Base-by-base conservation (phyloP, 2,329 filamentous ascomycete species). In the Colletotrichum chrysophilum region DNA sequence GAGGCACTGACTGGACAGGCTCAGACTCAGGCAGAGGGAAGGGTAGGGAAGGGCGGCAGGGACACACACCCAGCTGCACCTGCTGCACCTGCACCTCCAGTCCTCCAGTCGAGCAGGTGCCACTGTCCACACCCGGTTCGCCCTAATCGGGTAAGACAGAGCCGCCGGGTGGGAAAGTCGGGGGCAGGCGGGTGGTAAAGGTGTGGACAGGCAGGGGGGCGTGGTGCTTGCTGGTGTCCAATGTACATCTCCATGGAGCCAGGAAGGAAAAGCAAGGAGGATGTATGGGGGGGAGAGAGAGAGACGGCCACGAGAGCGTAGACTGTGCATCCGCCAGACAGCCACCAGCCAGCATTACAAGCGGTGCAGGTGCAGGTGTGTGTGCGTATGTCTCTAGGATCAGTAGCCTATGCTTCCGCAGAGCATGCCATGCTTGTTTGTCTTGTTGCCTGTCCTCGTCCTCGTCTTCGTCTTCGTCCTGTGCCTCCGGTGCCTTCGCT, bases 111-210 rank as follows among this genome's bases (percentile, higher is more conserved):
- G 21, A 43, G 48, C 68, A 72, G 68, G 70, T 72, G 68, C 73
- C 73, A 75, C 74, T 48, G 38, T 48, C 38, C 38, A 48, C 38
- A 67, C 21, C 76, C 10, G 58, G 74, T 77, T 26, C 70, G 67
- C 30, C 67, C 64, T 66, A 70, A 75, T 75, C 61, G 64, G 68
- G 67, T 60, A 75, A 66, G 72, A 24, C 43, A 75, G 70, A 28
- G 43, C 69, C 18, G 64, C 69, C 73, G 32, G 73, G 73, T 75
- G 73, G 69, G 55, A 75, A 75, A 56, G 38, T 34, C 14, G 24
- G 18, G 56, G 32, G 60, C 8, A 64, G 60, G n/a, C 28, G 58
- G 58, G 58, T 61, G 58, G 16, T 16, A 61, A 61, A 71, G 55
- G 38, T 6, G 36, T n/a, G 56, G 43, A n/a, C 21, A 18, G 61